Evolutionary conservation across 2,329 filamentous ascomycete species (phyloP).

Genomic region (Bretziella fagacearum): DNA sequence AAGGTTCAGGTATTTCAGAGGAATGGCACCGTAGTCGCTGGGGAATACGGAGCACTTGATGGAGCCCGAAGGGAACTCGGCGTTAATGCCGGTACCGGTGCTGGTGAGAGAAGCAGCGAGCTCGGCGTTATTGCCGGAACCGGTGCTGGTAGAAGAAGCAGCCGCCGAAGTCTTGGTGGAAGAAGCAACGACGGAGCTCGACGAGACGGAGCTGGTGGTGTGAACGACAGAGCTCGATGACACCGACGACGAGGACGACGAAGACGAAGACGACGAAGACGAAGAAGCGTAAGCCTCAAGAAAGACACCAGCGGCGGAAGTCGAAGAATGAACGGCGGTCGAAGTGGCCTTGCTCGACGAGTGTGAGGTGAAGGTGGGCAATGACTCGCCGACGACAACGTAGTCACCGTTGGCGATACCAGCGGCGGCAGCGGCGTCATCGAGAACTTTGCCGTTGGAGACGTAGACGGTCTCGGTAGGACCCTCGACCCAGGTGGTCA

Average conservation of each 20-base stretch:
- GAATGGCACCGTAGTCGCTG: conserved; percentile 59
- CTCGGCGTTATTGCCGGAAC: neutral
- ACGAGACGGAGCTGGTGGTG: conserved; percentile 20
- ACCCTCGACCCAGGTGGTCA: conserved; percentile 38
- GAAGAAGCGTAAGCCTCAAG: conserved; percentile 18
- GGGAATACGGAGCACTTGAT: conserved; percentile 60
- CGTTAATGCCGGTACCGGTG: conserved; percentile 37
- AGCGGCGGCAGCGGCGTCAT: conserved; percentile 45
- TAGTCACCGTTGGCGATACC: conserved; percentile 58
- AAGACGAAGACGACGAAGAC: neutral
- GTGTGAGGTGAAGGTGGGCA: conserved; percentile 24
- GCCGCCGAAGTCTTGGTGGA: conserved; percentile 2
- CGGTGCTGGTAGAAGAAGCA: conserved; percentile 15
- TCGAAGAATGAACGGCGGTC: conserved; percentile 26
- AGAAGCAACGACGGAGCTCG: conserved; percentile 30
- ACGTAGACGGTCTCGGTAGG: conserved; percentile 55
- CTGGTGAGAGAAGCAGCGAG: conserved; percentile 15
- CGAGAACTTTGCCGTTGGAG: conserved; percentile 41
- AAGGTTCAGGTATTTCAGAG: conserved; percentile 50
- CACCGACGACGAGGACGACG: neutral
- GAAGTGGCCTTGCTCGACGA: conserved; percentile 22
- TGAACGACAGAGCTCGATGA: neutral
- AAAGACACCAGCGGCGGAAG: conserved; percentile 16
- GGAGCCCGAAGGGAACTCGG: conserved; percentile 58
- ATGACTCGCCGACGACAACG: conserved; percentile 43